A percentile compares a stretch with the other conserved stretches of the same genome.
These are phyloP conservation scores for Heritiera littoralis DNA, from an alignment of 345 rosid genomes.

Conservation along the genomic window DNA sequence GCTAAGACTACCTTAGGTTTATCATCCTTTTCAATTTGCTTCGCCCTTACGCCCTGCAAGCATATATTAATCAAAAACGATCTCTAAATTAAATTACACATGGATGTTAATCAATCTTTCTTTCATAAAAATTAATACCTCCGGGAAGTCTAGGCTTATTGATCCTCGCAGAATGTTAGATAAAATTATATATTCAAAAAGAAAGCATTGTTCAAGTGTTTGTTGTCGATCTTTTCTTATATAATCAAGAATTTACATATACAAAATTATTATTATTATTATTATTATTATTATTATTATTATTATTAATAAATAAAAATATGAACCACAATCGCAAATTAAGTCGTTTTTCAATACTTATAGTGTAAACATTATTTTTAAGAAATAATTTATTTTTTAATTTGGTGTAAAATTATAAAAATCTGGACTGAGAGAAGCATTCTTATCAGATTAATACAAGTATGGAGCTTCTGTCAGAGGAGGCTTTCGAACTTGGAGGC, in stretches of 20 bases:
- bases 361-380: no score
- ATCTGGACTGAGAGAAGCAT: no score
- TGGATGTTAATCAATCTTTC: background rate
- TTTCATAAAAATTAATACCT: constrained; percentile 14
- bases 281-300: no score
- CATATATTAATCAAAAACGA: background rate
- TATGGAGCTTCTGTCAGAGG: no score
- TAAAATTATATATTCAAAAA: constrained; percentile 22
- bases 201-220: constrained; percentile 18
- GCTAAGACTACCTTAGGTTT: constrained; percentile 25
- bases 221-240: constrained; percentile 23
- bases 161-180: constrained; percentile 7
- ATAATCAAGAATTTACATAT: background rate
- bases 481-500: no score
- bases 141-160: no score
- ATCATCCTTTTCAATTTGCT: constrained; percentile 27
- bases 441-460: no score
- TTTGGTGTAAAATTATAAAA: no score
- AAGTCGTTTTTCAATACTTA: no score
- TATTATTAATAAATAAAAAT: background rate
- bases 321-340: background rate
- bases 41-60: constrained; percentile 32
- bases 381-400: no score
- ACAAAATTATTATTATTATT: background rate
- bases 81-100: no score